A percentile compares a stretch with the other conserved stretches of the same genome.
These are phyloP conservation scores for Extremus antarcticus DNA, from an alignment of 495 filamentous ascomycete species.

Conservation along the genomic window DNA sequence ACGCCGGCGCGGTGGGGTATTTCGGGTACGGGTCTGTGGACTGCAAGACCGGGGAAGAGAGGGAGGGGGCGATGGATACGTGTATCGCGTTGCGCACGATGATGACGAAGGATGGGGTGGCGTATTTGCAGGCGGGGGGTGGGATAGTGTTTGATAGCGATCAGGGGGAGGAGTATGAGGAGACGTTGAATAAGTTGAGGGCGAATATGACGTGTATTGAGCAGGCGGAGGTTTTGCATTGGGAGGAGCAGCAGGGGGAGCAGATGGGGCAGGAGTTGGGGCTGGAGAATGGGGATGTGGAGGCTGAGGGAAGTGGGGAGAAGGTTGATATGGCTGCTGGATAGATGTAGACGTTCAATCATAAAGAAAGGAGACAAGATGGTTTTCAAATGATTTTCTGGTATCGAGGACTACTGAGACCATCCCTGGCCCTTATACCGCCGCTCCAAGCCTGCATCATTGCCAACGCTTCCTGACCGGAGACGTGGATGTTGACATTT, in stretches of 20 bases:
- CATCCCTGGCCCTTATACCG: too few species aligned
- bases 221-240: slow-evolving; percentile 67
- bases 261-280: neutral
- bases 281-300: neutral
- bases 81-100: slow-evolving; percentile 97
- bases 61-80: slow-evolving; percentile 89
- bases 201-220: slow-evolving; percentile 81
- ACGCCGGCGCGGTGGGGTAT: slow-evolving; percentile 95
- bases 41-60: slow-evolving; percentile 23
- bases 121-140: slow-evolving; percentile 86
- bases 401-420: too few species aligned
- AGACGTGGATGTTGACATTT: too few species aligned
- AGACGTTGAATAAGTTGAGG: slow-evolving; percentile 93
- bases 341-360: too few species aligned
- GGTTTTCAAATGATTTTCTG: too few species aligned
- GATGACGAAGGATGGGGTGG: slow-evolving; percentile 81
- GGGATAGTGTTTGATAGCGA: slow-evolving; percentile 97
- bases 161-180: slow-evolving; percentile 84
- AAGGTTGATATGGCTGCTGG: slow-evolving; percentile 9
- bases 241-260: slow-evolving; percentile 32
- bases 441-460: too few species aligned
- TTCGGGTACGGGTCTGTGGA: slow-evolving; percentile 59
- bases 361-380: too few species aligned
- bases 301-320: neutral
- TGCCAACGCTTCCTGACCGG: too few species aligned